Evolutionary conservation across 371 early-diverging fungal genomes (phyloP), one percentile per base, ranked within the genome.

Genomic region (Vairimorpha apis): DNA sequence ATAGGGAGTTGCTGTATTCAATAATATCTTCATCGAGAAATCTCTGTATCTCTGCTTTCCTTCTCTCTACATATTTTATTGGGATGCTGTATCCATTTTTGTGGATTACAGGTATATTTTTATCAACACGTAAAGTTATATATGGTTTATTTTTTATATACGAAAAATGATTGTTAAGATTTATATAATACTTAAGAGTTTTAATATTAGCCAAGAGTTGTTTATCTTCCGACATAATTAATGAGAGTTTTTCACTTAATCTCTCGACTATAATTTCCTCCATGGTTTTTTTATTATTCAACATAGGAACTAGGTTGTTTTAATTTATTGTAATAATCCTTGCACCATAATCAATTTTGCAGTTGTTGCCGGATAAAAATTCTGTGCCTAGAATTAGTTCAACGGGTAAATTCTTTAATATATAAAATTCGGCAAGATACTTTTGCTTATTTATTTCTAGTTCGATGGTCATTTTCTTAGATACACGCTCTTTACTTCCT

Each of bases 1-100:
- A 58, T 12, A 14, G 1, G 2, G 37, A 13, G 25, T 30, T 43
- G 23, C 41, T 49, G 33, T 51, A 5, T n/a, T 49, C 49, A 35
- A 70, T 70, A 32, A 70, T 70, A 13, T 41, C 63, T 38, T 30
- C 25, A 27, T 63, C n/a, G 1, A 37, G 3, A 21, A 63, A n/a
- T 43, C 63, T 63, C 27, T 43, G 5, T 7, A 63, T 41, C 43
- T 63, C 63, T n/a, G 38, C 25, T n/a, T 43, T 63, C 2, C 23
- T 43, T 16, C 27, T 25, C 25, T 18, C 1, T 38, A 18, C 16
- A 27, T 23, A 63, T 41, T 63, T 41, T 2, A 23, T 1, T 41
- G 63, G 41, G 1, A 63, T 43, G 2, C 10, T 60, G 23, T 60
- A 37, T 7, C 14, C 5, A 5, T 41, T 49, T 49, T 21, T 49